Conservation (phyloP, 1,139 yeast species). For the Yamadazyma trypodendri region DNA sequence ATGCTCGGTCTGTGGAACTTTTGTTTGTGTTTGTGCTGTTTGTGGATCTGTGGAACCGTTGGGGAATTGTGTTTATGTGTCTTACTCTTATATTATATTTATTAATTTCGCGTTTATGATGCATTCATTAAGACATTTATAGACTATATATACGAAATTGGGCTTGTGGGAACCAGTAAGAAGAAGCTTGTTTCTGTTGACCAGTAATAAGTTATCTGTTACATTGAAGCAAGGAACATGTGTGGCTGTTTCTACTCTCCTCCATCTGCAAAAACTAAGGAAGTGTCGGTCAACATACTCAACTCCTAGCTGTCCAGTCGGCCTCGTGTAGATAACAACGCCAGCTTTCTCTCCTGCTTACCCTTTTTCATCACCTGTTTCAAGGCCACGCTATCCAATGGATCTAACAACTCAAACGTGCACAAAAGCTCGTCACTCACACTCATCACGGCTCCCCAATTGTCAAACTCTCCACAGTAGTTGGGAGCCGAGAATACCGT, state of each 20-base stretch:
- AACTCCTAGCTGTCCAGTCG: background rate
- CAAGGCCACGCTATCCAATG: slow-evolving; percentile 87
- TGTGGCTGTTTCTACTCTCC: no score
- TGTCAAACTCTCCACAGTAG: slow-evolving; percentile 97
- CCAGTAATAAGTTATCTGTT: no score
- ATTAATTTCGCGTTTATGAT: slow-evolving; percentile 1
- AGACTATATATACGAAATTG: background rate
- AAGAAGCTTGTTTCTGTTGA: no score
- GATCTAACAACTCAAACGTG: slow-evolving; percentile 89
- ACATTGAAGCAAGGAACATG: no score
- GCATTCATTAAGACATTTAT: background rate
- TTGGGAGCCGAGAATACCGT: slow-evolving; percentile 97
- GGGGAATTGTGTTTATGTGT: no score
- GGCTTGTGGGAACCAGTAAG: no score
- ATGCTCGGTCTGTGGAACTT: no score
- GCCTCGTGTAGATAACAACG: background rate
- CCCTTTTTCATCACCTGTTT: slow-evolving; percentile 92
- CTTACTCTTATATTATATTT: no score
- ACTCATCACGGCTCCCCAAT: slow-evolving; percentile 99
- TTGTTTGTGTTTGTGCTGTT: no score
- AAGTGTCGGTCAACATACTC: no score
- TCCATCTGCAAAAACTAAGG: no score
- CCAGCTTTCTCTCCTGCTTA: slow-evolving; percentile 66
- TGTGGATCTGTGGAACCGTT: no score
- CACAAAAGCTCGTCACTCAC: slow-evolving; percentile 90